Percentiles rank a stretch among this genome's conserved stretches.
phyloP scores from a whole-genome alignment of 164 flowering plant species.

The Vitis rupestris region DNA sequence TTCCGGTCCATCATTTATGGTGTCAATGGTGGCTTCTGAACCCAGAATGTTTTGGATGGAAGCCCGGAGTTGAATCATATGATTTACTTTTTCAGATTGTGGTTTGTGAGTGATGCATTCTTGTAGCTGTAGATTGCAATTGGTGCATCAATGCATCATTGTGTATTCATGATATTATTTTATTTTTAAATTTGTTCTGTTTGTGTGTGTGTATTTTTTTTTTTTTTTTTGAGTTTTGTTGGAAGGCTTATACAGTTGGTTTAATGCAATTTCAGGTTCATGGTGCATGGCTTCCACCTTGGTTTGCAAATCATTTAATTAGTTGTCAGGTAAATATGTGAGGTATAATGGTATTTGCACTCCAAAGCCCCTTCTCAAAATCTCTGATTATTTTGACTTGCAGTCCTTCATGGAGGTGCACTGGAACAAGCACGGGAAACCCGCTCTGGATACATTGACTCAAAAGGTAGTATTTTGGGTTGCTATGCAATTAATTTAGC shows the following conservation, averaged over 20 bases:
- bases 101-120: background rate
- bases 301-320: constrained; percentile 65
- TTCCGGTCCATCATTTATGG: too few relatives aligned
- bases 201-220: too few relatives aligned
- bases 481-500: background rate
- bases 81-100: background rate
- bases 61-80: background rate
- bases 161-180: too few relatives aligned
- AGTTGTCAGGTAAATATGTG: constrained; percentile 52
- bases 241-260: constrained; percentile 1
- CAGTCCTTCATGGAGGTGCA: constrained; percentile 44
- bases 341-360: background rate
- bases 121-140: too few relatives aligned
- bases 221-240: background rate
- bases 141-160: too few relatives aligned
- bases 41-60: background rate
- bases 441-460: constrained; percentile 30
- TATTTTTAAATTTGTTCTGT: too few relatives aligned
- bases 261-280: constrained; percentile 52
- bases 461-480: constrained; percentile 31
- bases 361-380: background rate
- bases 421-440: constrained; percentile 51
- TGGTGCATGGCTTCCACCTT: constrained; percentile 95
- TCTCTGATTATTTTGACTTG: constrained; percentile 9
- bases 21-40: background rate